phyloP scores from a whole-genome alignment of 495 filamentous ascomycete species.

The Barbatosphaeria neglecta region DNA sequence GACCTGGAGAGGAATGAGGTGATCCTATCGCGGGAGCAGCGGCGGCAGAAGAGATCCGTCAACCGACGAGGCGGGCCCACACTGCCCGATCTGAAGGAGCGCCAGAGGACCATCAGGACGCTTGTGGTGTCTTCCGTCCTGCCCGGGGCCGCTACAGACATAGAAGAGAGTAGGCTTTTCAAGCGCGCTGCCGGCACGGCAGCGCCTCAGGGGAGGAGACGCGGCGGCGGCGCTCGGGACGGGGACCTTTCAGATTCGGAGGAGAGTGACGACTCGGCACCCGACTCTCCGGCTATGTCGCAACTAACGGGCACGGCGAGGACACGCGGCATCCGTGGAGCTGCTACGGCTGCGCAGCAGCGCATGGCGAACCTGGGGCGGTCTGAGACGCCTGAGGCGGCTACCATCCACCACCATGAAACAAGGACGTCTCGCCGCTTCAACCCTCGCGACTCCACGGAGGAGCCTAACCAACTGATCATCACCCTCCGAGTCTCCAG shows the following conservation, averaged over 20 bases:
- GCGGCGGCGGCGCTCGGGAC: slow-evolving; percentile 43
- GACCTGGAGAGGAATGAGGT: slow-evolving; percentile 86
- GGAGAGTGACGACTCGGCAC: slow-evolving; percentile 74
- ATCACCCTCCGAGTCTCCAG: slow-evolving; percentile 63
- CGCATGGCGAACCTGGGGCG: slow-evolving; percentile 65
- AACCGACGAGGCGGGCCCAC: slow-evolving; percentile 91
- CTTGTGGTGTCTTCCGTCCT: slow-evolving; percentile 83
- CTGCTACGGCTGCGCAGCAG: slow-evolving; percentile 69
- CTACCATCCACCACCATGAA: slow-evolving; percentile 59
- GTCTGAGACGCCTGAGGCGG: slow-evolving; percentile 78
- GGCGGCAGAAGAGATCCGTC: slow-evolving; percentile 87
- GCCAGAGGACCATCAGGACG: slow-evolving; percentile 81
- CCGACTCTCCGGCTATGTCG: slow-evolving; percentile 74
- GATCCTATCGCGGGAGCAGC: slow-evolving; percentile 83
- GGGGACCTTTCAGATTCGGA: slow-evolving; percentile 80
- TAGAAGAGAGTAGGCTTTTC: slow-evolving; percentile 79
- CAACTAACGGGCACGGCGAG: slow-evolving; percentile 67
- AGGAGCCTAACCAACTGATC: slow-evolving; percentile 52
- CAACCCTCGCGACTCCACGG: slow-evolving; percentile 57
- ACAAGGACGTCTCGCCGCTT: slow-evolving; percentile 52
- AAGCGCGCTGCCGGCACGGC: slow-evolving; percentile 49
- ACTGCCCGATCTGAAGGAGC: slow-evolving; percentile 89
- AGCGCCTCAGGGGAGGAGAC: slow-evolving; percentile 44
- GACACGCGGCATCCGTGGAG: slow-evolving; percentile 77
- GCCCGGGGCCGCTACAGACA: slow-evolving; percentile 64